A percentile compares a stretch with the other conserved stretches of the same genome.
These are phyloP conservation scores for Phytophthora palmivora DNA, from an alignment of 352 stramenopile genomes.

Conservation along the genomic window DNA sequence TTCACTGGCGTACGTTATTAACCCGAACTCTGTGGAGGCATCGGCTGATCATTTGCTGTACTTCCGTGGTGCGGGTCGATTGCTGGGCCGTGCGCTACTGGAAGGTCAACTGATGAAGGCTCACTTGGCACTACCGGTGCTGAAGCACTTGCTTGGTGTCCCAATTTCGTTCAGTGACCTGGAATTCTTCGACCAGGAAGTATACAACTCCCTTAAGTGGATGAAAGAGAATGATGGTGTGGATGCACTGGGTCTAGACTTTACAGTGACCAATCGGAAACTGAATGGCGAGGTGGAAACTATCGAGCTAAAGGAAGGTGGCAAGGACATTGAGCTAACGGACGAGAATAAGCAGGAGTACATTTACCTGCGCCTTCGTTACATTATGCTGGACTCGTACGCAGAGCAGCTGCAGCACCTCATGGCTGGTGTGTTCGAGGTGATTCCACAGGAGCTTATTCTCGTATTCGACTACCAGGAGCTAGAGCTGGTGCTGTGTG, in stretches of 20 bases:
- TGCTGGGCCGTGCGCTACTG: slow-evolving; percentile 96
- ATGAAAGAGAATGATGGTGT: slow-evolving; percentile 87
- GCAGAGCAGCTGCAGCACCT: slow-evolving; percentile 93
- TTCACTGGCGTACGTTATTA: slow-evolving; percentile 84
- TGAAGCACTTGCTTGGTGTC: slow-evolving; percentile 86
- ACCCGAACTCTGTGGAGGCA: slow-evolving; percentile 81
- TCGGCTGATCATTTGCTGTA: slow-evolving; percentile 97
- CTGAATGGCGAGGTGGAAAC: slow-evolving; percentile 78
- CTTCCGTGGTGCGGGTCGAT: slow-evolving; percentile 95
- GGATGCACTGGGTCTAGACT: slow-evolving; percentile 80
- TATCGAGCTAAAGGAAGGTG: slow-evolving; percentile 86
- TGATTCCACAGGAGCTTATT: slow-evolving; percentile 93
- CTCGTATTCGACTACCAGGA: slow-evolving; percentile 88
- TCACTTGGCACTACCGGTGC: slow-evolving; percentile 83
- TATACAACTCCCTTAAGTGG: slow-evolving; percentile 85
- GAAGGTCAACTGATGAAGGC: slow-evolving; percentile 95
- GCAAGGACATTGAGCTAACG: slow-evolving; percentile 88
- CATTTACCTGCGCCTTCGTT: slow-evolving; percentile 94
- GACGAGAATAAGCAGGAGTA: slow-evolving; percentile 99
- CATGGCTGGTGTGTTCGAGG: slow-evolving; percentile 96
- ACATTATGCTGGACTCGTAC: slow-evolving; percentile 96
- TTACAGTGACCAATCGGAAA: slow-evolving; percentile 84
- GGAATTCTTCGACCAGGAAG: slow-evolving; percentile 89
- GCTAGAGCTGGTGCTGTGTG: slow-evolving; percentile 82
- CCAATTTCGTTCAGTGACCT: slow-evolving; percentile 91